Base-by-base conservation (phyloP, 768 basidiomycete species). In the Pisolithus orientalis region DNA sequence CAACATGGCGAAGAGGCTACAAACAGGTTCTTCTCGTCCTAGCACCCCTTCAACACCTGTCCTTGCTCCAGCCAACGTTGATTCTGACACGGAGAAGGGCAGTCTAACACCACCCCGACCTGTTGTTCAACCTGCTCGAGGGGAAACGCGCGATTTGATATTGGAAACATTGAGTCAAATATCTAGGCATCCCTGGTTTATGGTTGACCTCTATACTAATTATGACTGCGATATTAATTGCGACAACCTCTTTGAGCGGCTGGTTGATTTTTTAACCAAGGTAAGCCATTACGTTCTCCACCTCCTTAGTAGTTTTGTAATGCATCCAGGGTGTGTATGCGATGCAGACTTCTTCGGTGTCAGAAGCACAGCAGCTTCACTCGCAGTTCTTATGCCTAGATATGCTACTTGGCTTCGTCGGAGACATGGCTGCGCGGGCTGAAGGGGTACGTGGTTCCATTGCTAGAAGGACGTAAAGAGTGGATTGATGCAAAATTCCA, bases 211-310 rank as follows among this genome's bases (percentile, higher is more conserved):
- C 13, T 99, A 92, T 72, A 79, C 84, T 50, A 99, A 98, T 67
- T 99, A 97, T 67, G 96, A 99, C 65, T 97, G 94, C 62, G 93
- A 96, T 62, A 83, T 88, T 57, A 95, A 97, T 62, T 93, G 91
- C 66, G 96, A 98, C 72, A 95, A 98, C 66, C 70, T 98, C 51
- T 95, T 94, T 59, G 94, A 98, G 65, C 77, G 90, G 14, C 71
- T 97, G 21, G 73, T 94, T 53, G 89, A 86, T 25, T 96, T 98
- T 66, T 70, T 93, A 57, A 90, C 91, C 6, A 87, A 90, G 75
- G 93, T 92, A 59, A 52, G 75, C 57, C 39, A n/a, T 24, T 29
- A 3, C 6, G n/a, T 13, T 51, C 24, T 32, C 21, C 27, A 60
- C 29, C 24, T 52, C 55, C 27, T 49, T 44, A 13, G 4, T 21